Base-by-base conservation (phyloP, 148 eudicot species). In the Heliamphora exappendiculata region DNA sequence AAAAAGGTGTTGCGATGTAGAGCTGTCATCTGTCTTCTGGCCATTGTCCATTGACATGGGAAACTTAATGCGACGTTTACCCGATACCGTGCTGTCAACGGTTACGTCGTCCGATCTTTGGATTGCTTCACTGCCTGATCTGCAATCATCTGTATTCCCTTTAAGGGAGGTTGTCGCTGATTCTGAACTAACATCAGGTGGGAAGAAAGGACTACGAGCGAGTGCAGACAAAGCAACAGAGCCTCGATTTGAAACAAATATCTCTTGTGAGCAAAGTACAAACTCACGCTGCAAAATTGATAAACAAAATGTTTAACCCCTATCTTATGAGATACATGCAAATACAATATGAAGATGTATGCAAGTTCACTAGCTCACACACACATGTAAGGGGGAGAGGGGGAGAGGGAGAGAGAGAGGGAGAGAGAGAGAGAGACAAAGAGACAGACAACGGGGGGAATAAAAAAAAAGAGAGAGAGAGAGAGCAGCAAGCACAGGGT, bases 81-180 rank as follows among this genome's bases (percentile, higher is more conserved):
- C 85, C 54, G 97, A 90, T 41, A 91, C 79, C 10, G 88, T 83
- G 86, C 96, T 95, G 73, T 95, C 99, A 62, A 91, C 91, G 57
- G 99, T 90, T 8, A 86, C 80, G 28, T 95, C 99, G 78, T 95
- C 99, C 66, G 99, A 89, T 79, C 88, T 89, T 82, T 89, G 97
- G 70, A 86, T 79, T 73, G 88, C 86, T 73, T 89, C 97, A 78
- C 93, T 88, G 77, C 94, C 87, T 78, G 97, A 92, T 84, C 86
- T 81, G 80, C 87, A 88, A 74, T 84, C 85, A 78, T 90, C 91
- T 37, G 87, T 83, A 68, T 81, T 86, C 58, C 92, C 97, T 82
- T 77, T 88, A 36, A 88, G 82, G 58, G 94, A 95, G 26, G 99
- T 93, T 7, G 99, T 91, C 47, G 96, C 99, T 29, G 99, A 95